Percentiles rank a stretch among this genome's conserved stretches.
phyloP scores from a whole-genome alignment of 2,329 filamentous ascomycete species.

The Nigrospora sphaerica region DNA sequence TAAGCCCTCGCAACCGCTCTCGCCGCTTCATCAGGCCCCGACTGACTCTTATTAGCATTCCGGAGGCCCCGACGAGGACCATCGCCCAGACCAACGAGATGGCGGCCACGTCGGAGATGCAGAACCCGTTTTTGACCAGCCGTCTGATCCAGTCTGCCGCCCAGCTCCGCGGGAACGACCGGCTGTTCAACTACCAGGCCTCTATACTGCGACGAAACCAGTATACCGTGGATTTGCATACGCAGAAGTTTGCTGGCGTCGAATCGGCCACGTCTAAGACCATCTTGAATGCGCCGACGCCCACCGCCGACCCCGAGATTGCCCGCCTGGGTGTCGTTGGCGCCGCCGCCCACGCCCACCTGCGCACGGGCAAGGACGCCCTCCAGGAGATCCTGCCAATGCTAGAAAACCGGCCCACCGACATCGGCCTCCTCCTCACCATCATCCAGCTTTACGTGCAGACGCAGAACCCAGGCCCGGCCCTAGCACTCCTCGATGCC shows the following conservation, averaged over 20 bases:
- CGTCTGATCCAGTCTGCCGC: constrained; percentile 51
- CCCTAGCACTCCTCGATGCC: constrained; percentile 66
- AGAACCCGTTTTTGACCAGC: constrained; percentile 64
- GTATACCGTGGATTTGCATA: constrained; percentile 57
- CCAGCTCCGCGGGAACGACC: constrained; percentile 47
- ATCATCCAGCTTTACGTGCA: constrained; percentile 75
- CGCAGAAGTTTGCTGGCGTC: constrained; percentile 61
- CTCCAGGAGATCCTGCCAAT: constrained; percentile 63
- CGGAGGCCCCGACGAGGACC: constrained; percentile 58
- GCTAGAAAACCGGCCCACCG: constrained; percentile 66
- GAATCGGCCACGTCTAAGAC: constrained; percentile 38
- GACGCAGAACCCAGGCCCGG: constrained; percentile 63
- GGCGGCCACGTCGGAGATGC: constrained; percentile 29
- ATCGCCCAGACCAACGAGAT: constrained; percentile 60
- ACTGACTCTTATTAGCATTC: constrained; percentile 38
- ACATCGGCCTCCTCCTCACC: constrained; percentile 74
- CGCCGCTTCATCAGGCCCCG: background rate
- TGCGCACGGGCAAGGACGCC: constrained; percentile 56
- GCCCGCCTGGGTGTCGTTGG: constrained; percentile 44
- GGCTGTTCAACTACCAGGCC: constrained; percentile 66
- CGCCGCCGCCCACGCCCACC: constrained; percentile 66
- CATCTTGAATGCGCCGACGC: constrained; percentile 18
- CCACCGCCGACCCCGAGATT: constrained; percentile 21
- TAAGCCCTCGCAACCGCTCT: constrained; percentile 31
- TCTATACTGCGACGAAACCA: constrained; percentile 55